These are phyloP conservation scores for Escovopsis weberi DNA, from an alignment of 2,329 filamentous ascomycete genomes.

Conservation along the genomic window DNA sequence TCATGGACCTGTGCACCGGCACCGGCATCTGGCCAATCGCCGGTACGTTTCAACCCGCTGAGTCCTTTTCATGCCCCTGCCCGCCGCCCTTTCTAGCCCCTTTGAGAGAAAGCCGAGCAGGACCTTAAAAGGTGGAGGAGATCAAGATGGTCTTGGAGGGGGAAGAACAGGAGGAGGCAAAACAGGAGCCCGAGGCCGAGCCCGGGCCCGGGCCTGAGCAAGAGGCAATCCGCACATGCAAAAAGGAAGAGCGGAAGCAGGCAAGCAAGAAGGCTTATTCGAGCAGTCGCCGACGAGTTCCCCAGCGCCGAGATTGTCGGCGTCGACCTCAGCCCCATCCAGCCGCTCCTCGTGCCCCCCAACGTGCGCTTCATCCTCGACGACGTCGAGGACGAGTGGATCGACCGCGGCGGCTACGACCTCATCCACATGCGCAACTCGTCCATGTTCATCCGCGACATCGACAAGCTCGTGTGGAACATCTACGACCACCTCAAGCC, in stretches of 20 bases:
- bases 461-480: conserved; percentile 7
- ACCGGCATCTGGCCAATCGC: conserved; percentile 28
- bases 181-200: no score
- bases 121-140: no score
- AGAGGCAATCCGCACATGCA: no score
- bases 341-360: conserved; percentile 25
- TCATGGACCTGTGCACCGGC: conserved; percentile 27
- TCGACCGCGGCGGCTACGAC: conserved; percentile 13
- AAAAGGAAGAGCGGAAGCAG: no score
- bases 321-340: conserved; percentile 25
- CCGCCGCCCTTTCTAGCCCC: background rate
- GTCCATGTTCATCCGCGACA: conserved; percentile 8
- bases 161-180: background rate
- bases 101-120: no score
- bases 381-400: conserved; percentile 20
- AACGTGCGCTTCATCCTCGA: conserved; percentile 26
- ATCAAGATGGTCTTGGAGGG: background rate
- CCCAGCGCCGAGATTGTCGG: conserved; percentile 23
- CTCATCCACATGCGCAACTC: conserved; percentile 17
- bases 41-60: conserved; percentile 7
- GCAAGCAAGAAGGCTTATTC: no score
- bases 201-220: no score
- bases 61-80: background rate
- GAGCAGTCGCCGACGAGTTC: conserved; percentile 17
- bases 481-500: conserved; percentile 19